Conservation (phyloP, 1,284 basidiomycete species). For the Ganoderma multipileum region DNA sequence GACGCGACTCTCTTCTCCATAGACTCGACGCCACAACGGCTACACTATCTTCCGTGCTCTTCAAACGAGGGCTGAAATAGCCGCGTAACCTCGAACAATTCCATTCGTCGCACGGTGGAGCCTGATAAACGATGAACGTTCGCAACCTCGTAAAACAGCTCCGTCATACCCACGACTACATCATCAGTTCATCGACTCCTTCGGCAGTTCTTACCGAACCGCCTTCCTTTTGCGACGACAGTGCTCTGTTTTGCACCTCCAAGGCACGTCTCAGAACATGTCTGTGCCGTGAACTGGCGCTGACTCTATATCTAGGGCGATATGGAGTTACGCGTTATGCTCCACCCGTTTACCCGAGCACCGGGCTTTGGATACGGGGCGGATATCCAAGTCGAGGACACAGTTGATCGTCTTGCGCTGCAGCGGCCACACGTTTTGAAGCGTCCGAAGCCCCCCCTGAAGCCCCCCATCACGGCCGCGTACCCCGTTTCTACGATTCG, state of each 20-base stretch:
- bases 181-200: conserved; percentile 1
- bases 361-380: neutral
- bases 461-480: neutral
- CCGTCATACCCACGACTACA: neutral
- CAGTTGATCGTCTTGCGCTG: neutral
- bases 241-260: neutral
- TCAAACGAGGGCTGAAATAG: neutral
- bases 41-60: neutral
- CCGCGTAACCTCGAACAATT: neutral
- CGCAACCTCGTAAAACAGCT: conserved; percentile 5
- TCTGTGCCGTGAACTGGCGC: neutral
- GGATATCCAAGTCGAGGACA: neutral
- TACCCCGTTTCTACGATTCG: conserved; percentile 1
- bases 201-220: conserved; percentile 7
- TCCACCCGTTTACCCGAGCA: neutral
- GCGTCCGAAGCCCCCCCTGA: neutral
- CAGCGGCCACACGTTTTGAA: neutral
- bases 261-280: neutral
- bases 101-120: conserved; percentile 11
- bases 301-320: neutral
- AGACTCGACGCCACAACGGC: neutral
- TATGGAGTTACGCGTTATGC: neutral
- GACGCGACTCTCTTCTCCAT: neutral
- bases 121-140: conserved; percentile 15
- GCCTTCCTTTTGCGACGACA: neutral